Conservation (phyloP, 305 asterid genomes). For the Plantago rigida region DNA sequence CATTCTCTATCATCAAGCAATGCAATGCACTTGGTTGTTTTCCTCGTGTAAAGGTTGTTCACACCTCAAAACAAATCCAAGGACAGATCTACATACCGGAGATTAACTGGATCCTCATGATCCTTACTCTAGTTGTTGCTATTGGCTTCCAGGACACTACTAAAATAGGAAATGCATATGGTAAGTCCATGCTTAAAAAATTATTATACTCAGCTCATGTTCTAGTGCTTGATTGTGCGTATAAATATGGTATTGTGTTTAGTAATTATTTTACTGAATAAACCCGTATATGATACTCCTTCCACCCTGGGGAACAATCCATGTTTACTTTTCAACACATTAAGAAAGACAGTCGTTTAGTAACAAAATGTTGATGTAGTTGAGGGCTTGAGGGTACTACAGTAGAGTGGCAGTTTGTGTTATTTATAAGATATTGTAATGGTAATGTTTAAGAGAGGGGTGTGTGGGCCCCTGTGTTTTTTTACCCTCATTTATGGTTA, state of each 20-base stretch:
- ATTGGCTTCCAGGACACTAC: constrained; percentile 53
- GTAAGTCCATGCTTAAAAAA: constrained; percentile 36
- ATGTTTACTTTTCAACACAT: background rate
- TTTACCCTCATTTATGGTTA: no score
- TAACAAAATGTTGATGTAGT: no score
- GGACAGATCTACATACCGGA: constrained; percentile 82
- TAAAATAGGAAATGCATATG: constrained; percentile 77
- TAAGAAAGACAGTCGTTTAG: background rate
- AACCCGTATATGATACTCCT: background rate
- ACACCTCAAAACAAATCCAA: constrained; percentile 62
- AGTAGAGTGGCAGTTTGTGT: background rate
- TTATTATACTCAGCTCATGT: background rate
- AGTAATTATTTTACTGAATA: background rate
- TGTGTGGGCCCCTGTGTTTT: background rate
- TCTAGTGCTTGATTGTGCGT: no score
- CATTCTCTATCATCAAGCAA: constrained; percentile 49
- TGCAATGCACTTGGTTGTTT: constrained; percentile 46
- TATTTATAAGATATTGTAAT: background rate
- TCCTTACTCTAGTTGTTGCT: constrained; percentile 69
- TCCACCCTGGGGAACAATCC: background rate
- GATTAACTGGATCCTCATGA: constrained; percentile 77
- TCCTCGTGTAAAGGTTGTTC: constrained; percentile 73
- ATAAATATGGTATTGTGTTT: no score
- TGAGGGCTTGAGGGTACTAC: background rate
- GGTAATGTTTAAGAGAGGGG: background rate